A percentile compares a stretch with the other conserved stretches of the same genome.
Evolutionary conservation across 371 early-diverging fungal genomes (phyloP).

Genomic region (Apophysomyces trapeziformis): DNA sequence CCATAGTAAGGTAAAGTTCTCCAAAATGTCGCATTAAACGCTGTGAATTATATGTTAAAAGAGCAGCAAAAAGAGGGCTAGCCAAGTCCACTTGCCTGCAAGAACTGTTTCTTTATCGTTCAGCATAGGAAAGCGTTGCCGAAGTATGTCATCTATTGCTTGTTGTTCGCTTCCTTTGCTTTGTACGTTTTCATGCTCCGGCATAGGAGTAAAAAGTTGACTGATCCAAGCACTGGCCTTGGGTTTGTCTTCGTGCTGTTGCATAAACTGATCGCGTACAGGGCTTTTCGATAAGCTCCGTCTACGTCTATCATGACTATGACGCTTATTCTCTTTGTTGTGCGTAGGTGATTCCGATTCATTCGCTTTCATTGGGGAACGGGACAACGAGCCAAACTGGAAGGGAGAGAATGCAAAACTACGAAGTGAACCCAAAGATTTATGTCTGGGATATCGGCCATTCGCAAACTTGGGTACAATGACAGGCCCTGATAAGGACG

Average conservation of each 20-base stretch:
- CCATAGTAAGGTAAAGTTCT: conserved; percentile 62
- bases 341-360: neutral
- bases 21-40: conserved; percentile 42
- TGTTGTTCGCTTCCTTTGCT: conserved; percentile 25
- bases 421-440: conserved; percentile 1
- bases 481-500: neutral
- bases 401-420: neutral
- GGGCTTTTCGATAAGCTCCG: neutral
- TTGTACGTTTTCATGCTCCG: conserved; percentile 6
- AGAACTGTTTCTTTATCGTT: conserved; percentile 54
- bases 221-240: conserved; percentile 16
- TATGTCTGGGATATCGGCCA: neutral
- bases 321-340: neutral
- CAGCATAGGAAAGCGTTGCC: conserved; percentile 57
- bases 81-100: conserved; percentile 37
- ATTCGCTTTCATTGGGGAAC: neutral
- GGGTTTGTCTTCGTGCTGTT: neutral
- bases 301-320: neutral
- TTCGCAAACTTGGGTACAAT: neutral
- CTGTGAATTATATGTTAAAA: conserved; percentile 18
- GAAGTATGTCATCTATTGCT: conserved; percentile 41
- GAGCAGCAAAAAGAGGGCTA: neutral
- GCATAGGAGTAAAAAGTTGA: neutral
- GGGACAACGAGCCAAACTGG: neutral
- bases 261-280: neutral